These are phyloP conservation scores for Colletotrichum sp. DNA, from an alignment of 2,329 filamentous ascomycete genomes.

Conservation along the genomic window DNA sequence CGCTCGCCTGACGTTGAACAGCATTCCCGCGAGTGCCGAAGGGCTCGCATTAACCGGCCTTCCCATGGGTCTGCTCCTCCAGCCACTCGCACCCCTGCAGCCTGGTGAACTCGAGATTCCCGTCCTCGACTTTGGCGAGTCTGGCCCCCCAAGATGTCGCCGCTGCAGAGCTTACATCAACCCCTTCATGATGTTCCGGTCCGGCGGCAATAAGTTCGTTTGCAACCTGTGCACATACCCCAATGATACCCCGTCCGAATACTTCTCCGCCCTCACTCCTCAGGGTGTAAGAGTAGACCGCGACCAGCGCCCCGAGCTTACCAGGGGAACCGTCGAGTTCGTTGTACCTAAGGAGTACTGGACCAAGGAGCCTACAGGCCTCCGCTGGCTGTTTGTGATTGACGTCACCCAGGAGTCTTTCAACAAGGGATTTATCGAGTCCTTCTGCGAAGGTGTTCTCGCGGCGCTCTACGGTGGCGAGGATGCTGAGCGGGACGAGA, in stretches of 20 bases:
- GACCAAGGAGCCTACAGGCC: conserved; percentile 88
- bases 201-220: conserved; percentile 93
- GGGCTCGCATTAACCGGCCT: conserved; percentile 80
- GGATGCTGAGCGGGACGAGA: conserved; percentile 56
- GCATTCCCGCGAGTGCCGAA: conserved; percentile 84
- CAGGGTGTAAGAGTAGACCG: conserved; percentile 88
- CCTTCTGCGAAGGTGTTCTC: conserved; percentile 88
- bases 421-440: conserved; percentile 88
- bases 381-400: conserved; percentile 89
- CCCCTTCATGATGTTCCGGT: conserved; percentile 97
- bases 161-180: conserved; percentile 97
- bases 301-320: conserved; percentile 86
- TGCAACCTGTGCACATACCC: conserved; percentile 98
- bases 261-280: conserved; percentile 90
- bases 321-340: conserved; percentile 92
- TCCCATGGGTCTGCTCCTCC: conserved; percentile 85
- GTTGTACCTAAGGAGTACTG: conserved; percentile 98
- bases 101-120: conserved; percentile 87
- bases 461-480: conserved; percentile 81
- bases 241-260: conserved; percentile 90
- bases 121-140: conserved; percentile 92
- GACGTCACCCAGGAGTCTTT: conserved; percentile 92
- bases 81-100: conserved; percentile 84
- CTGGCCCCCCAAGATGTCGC: conserved; percentile 87
- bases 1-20: conserved; percentile 89